A percentile compares a stretch with the other conserved stretches of the same genome.
phyloP scores from a whole-genome alignment of 345 rosid genomes.

The Anacardium occidentale region DNA sequence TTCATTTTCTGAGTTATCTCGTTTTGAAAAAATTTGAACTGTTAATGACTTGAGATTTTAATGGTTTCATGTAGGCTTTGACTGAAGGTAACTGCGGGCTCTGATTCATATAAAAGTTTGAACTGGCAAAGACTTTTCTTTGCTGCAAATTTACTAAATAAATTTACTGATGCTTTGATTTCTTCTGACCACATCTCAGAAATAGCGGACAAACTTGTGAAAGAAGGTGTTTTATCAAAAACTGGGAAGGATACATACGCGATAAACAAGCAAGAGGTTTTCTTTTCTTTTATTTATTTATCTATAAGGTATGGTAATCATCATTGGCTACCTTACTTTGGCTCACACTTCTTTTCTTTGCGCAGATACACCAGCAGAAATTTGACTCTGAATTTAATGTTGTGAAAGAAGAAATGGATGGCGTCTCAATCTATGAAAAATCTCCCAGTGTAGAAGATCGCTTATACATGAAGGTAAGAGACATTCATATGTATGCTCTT shows the following conservation, averaged over 20 bases:
- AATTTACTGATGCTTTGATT: constrained; percentile 12
- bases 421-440: constrained; percentile 36
- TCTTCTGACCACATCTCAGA: constrained; percentile 47
- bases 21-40: not conserved
- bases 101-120: constrained; percentile 18
- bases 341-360: constrained; percentile 5
- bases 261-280: constrained; percentile 61
- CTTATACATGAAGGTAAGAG: constrained; percentile 75
- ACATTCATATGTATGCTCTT: not conserved
- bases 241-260: constrained; percentile 61
- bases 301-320: constrained; percentile 7
- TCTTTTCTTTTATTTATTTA: not conserved
- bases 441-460: constrained; percentile 47
- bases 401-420: constrained; percentile 79
- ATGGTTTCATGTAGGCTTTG: constrained; percentile 55
- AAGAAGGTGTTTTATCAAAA: constrained; percentile 59
- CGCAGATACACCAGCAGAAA: constrained; percentile 35
- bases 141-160: constrained; percentile 4
- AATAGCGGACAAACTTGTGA: constrained; percentile 75
- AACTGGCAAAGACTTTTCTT: constrained; percentile 10
- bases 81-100: constrained; percentile 61
- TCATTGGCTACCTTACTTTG: constrained; percentile 6
- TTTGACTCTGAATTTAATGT: constrained; percentile 49
- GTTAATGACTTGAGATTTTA: constrained; percentile 16
- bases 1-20: not conserved